Base-by-base conservation (phyloP, 2,329 filamentous ascomycete species). In the Diaporthe amygdali region DNA sequence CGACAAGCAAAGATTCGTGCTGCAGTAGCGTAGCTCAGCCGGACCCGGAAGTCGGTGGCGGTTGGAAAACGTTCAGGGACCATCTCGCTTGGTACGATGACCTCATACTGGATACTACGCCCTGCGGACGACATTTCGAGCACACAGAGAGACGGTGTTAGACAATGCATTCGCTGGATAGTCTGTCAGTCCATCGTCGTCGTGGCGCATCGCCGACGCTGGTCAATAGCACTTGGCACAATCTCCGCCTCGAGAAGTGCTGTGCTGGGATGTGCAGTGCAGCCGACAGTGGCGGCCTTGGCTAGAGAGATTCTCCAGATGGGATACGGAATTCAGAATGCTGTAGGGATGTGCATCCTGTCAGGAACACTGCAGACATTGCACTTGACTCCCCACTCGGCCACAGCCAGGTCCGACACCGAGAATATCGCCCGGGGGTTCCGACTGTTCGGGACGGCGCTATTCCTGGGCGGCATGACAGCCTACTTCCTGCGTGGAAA, bases 341-440 rank as follows among this genome's bases (percentile, higher is more conserved):
- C 34, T 15, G 25, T 41, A n/a, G 44, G 30, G 59, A 14, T 9
- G n/a, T n/a, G 44, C 59, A 64, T 47, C 30, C 37, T 49, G 59
- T 44, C 59, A 64, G 59, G 59, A 17, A 64, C 59, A n/a, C 17
- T 49, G 59, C 59, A 49, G 59, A 17, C 27, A 44, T 25, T 49
- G 59, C 32, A 34, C 30, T 20, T 20, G 44, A 37, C 41, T 63
- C 59, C 15, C 44, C 44, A 34, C 59, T 37, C 27, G 20, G 44
- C 59, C 44, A 49, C 17, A n/a, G 20, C 27, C n/a, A 37, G 44
- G 59, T 20, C 59, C 59, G 59, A 64, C 41, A 3, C 59, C 59
- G 59, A 64, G 59, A 64, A 49, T 64, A 64, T 20, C 44, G 44
- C 47, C 59, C 59, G 59, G 44, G 59, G 59, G 30, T 25, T 9